phyloP scores from a whole-genome alignment of 495 filamentous ascomycete genomes.

The Penicillium odoratum region DNA sequence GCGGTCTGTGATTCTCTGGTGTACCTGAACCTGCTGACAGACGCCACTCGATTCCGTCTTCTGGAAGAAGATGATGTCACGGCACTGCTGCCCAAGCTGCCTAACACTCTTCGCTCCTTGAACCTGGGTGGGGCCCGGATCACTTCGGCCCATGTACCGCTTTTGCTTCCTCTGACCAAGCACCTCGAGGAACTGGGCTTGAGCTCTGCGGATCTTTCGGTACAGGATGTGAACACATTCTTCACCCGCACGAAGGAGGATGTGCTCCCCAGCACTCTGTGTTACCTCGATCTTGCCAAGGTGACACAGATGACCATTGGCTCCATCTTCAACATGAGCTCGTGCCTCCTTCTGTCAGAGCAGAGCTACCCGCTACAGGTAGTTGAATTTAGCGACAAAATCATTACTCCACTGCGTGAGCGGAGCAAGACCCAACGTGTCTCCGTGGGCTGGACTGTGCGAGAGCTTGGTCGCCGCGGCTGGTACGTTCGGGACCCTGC shows the following conservation, averaged over 20 bases:
- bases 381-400: constrained; percentile 73
- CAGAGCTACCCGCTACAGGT: constrained; percentile 74
- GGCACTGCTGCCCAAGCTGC: constrained; percentile 66
- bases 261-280: constrained; percentile 57
- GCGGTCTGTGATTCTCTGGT: constrained; percentile 64
- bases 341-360: constrained; percentile 60
- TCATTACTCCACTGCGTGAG: constrained; percentile 60
- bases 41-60: constrained; percentile 71
- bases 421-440: constrained; percentile 49
- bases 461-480: constrained; percentile 66
- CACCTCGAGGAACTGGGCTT: constrained; percentile 79
- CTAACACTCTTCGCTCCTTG: constrained; percentile 67
- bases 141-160: constrained; percentile 59
- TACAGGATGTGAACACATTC: constrained; percentile 61
- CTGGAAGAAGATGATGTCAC: constrained; percentile 65
- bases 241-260: constrained; percentile 34
- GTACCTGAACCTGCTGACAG: constrained; percentile 73
- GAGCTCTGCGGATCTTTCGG: constrained; percentile 63
- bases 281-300: constrained; percentile 73
- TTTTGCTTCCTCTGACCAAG: constrained; percentile 70
- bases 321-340: constrained; percentile 58
- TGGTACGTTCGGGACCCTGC: constrained; percentile 65
- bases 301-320: constrained; percentile 57
- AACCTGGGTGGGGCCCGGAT: constrained; percentile 78
- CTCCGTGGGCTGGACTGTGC: constrained; percentile 63